These are phyloP conservation scores for Parascedosporium putredinis DNA, from an alignment of 2,329 filamentous ascomycete genomes.

Conservation along the genomic window DNA sequence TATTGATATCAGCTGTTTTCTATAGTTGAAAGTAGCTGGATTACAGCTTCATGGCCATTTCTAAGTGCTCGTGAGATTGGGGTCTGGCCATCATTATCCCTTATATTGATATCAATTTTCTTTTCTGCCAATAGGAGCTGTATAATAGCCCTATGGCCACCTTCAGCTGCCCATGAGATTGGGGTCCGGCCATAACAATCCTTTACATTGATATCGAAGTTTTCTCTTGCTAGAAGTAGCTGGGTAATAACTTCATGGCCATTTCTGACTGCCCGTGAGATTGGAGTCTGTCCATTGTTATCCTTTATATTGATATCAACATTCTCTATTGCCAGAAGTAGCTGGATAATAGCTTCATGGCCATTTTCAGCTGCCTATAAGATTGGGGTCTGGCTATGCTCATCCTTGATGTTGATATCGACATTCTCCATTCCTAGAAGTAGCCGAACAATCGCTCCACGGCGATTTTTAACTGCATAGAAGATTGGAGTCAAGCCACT, in stretches of 20 bases:
- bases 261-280: background rate
- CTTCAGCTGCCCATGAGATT: background rate
- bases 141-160: background rate
- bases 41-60: background rate
- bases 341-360: background rate
- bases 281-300: background rate
- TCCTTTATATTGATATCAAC: background rate
- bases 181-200: background rate
- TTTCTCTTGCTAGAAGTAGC: background rate
- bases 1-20: no score
- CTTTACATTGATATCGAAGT: background rate
- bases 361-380: no score
- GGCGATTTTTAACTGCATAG: no score
- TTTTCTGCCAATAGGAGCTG: background rate
- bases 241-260: background rate
- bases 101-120: background rate
- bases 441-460: no score
- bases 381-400: no score
- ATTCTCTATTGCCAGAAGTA: background rate
- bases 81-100: background rate
- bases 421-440: no score
- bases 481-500: no score
- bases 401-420: no score
- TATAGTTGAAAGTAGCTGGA: background rate
- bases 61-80: accelerated